Evolutionary conservation across 2,329 filamentous ascomycete species (phyloP).

Genomic region (Beauveria rudraprayagi): DNA sequence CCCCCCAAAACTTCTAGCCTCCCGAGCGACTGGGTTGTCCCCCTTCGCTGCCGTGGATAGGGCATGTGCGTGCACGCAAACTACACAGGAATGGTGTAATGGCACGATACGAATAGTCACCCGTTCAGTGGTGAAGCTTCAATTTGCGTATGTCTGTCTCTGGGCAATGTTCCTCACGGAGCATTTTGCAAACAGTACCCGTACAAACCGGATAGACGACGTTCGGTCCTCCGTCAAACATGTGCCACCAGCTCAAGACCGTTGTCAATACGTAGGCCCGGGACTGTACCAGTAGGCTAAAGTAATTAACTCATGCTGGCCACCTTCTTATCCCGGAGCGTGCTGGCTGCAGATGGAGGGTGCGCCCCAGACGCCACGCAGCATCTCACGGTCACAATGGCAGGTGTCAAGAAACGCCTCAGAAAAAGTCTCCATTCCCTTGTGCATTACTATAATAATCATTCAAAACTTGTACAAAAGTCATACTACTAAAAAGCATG

Average conservation of each 20-base stretch:
- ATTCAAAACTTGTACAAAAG: too few species aligned
- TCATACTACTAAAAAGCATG: too few species aligned
- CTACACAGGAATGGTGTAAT: background rate
- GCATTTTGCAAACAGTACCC: background rate
- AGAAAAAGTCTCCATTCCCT: background rate
- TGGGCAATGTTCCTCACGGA: too few species aligned
- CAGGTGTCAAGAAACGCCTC: background rate
- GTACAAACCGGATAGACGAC: background rate
- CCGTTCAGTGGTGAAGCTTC: too few species aligned
- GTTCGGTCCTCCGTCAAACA: background rate
- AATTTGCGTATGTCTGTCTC: too few species aligned
- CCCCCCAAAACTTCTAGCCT: background rate
- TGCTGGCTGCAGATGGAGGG: background rate
- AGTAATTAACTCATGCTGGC: too few species aligned
- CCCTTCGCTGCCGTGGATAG: background rate
- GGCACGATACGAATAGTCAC: background rate
- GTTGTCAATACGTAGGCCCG: too few species aligned
- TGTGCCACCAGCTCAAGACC: too few species aligned
- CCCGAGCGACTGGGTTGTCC: background rate
- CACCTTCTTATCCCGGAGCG: too few species aligned
- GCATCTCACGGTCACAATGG: background rate
- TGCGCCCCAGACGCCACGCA: background rate
- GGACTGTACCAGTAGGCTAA: too few species aligned
- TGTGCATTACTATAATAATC: too few species aligned
- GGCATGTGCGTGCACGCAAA: background rate